Evolutionary conservation across 2,329 filamentous ascomycete genomes (phyloP).

Genomic region (Penicillium sp.): DNA sequence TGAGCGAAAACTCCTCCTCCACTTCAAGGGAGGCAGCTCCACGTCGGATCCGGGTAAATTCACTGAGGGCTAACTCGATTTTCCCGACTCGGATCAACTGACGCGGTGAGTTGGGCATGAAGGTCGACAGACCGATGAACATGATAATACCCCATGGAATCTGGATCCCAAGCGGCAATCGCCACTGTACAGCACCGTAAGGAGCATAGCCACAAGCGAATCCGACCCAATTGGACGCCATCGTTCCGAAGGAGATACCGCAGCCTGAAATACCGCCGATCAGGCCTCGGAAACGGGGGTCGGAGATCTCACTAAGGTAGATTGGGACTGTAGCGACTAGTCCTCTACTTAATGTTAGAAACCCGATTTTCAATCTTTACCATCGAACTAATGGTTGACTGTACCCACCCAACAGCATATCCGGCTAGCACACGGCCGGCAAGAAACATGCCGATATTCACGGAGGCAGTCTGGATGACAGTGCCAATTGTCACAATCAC

Average conservation of each 20-base stretch:
- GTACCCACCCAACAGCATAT: slow-evolving; percentile 46
- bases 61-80: slow-evolving; percentile 48
- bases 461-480: slow-evolving; percentile 54
- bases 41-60: slow-evolving; percentile 51
- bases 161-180: slow-evolving; percentile 56
- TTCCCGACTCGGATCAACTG: slow-evolving; percentile 54
- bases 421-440: slow-evolving; percentile 52
- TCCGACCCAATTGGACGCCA: slow-evolving; percentile 60
- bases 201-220: slow-evolving; percentile 56
- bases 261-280: slow-evolving; percentile 57
- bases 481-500: slow-evolving; percentile 57
- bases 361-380: not conserved
- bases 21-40: slow-evolving; percentile 48
- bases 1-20: slow-evolving; percentile 55
- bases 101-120: slow-evolving; percentile 58
- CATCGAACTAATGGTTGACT: not conserved
- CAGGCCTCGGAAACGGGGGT: slow-evolving; percentile 51
- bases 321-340: slow-evolving; percentile 56
- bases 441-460: slow-evolving; percentile 58
- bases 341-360: slow-evolving; percentile 33
- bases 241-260: slow-evolving; percentile 57
- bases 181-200: slow-evolving; percentile 56
- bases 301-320: slow-evolving; percentile 57
- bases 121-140: slow-evolving; percentile 54
- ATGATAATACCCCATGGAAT: slow-evolving; percentile 58